Percentiles rank a stretch among this genome's conserved stretches.
phyloP scores from a whole-genome alignment of 2,329 filamentous ascomycete genomes.

The Alternaria viburni region DNA sequence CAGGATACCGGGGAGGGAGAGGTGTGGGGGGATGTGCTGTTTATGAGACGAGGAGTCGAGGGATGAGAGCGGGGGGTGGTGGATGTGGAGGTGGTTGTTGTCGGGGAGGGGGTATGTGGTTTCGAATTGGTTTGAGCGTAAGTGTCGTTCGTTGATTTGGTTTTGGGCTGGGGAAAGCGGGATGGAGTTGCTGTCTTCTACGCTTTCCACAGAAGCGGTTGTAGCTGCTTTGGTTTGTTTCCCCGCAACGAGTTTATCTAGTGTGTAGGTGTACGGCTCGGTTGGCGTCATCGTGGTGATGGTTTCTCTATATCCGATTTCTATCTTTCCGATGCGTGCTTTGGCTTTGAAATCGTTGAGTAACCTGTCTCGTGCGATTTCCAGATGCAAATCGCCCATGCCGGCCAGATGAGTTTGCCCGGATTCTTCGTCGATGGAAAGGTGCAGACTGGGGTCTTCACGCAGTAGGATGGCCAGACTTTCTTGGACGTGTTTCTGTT shows the following conservation, averaged over 20 bases:
- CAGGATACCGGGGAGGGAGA: slow-evolving; percentile 58
- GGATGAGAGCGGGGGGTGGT: slow-evolving; percentile 58
- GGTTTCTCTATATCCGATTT: slow-evolving; percentile 93
- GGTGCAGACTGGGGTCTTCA: slow-evolving; percentile 90
- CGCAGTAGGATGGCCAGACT: slow-evolving; percentile 79
- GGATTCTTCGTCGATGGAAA: slow-evolving; percentile 84
- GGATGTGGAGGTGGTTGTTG: slow-evolving; percentile 71
- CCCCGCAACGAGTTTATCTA: slow-evolving; percentile 81
- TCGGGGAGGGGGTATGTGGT: slow-evolving; percentile 55
- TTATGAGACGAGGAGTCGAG: slow-evolving; percentile 39
- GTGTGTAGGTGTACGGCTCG: slow-evolving; percentile 64
- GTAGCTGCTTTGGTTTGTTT: slow-evolving; percentile 81
- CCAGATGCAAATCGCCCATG: slow-evolving; percentile 95
- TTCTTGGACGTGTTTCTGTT: slow-evolving; percentile 79
- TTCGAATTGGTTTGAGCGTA: slow-evolving; percentile 35
- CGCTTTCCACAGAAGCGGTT: slow-evolving; percentile 69
- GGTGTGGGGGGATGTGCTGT: slow-evolving; percentile 61
- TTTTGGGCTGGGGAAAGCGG: slow-evolving; percentile 25
- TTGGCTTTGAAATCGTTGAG: slow-evolving; percentile 88
- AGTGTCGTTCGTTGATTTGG: slow-evolving; percentile 24
- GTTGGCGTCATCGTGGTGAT: slow-evolving; percentile 62
- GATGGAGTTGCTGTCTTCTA: slow-evolving; percentile 46
- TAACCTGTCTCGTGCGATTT: slow-evolving; percentile 87
- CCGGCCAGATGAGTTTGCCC: slow-evolving; percentile 93
- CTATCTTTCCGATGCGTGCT: slow-evolving; percentile 84